Base-by-base conservation (phyloP, 345 rosid species). In the Moricandia moricandioides region DNA sequence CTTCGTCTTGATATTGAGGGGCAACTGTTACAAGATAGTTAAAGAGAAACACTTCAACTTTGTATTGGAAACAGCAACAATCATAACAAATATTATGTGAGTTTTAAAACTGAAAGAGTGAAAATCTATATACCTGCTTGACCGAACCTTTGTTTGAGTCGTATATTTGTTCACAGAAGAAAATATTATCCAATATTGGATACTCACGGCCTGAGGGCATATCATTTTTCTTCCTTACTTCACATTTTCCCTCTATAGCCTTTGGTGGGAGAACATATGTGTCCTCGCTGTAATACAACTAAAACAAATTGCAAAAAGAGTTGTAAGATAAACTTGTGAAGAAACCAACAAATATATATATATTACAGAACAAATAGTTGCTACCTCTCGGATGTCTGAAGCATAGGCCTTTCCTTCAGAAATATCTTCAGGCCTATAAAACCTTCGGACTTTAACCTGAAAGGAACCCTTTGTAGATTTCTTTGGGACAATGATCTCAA, bases 241-340 rank as follows among this genome's bases (percentile, higher is more conserved):
- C 93, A 79, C 97, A 94, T 76, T 88, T 94, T 31, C 98, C 96
- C 82, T 85, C 80, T 61, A 94, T 60, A 55, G 67, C 70, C 64
- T 49, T 85, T 33, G 84, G 78, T 26, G 76, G 65, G 59, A 94
- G 26, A 39, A 60, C 24, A 21, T 24, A 30, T 49, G 76, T 83
- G 68, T 85, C 86, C 47, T 91, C 88, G 66, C 90, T 91, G 81
- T 85, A 94, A 62, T 85, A 94, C 18, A 91, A 63, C 98, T 94
- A 88, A 80, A 81, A 64, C 31, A 71, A 52, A 27, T 40, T 63
- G 62, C 57, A 31, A 59, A 40, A 45, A 9, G 31, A 16, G 40
- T 12, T 35, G 47, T 31, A 49, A 62, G 60, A 62, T 55, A 62
- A 34, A 58, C 62, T 57, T 26, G 31, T 8, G 14, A 49, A 51